phyloP scores from a whole-genome alignment of 2,329 filamentous ascomycete genomes.

The Diaporthe sp. region DNA sequence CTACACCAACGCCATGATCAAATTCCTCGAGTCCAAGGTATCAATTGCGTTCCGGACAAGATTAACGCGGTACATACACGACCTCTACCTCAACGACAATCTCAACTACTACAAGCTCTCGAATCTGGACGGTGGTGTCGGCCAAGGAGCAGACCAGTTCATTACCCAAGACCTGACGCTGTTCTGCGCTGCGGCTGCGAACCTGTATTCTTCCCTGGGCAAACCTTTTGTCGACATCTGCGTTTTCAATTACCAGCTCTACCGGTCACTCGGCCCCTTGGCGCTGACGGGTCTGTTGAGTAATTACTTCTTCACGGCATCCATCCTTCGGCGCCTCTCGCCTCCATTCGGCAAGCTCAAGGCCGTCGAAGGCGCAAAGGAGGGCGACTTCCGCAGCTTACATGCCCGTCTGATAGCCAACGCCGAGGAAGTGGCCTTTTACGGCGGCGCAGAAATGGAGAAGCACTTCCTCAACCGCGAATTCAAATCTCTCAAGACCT shows the following conservation, averaged over 20 bases:
- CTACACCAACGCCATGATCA: slow-evolving; percentile 99
- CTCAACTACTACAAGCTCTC: slow-evolving; percentile 96
- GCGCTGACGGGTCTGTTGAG: slow-evolving; percentile 87
- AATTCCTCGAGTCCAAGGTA: slow-evolving; percentile 96
- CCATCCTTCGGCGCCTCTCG: slow-evolving; percentile 86
- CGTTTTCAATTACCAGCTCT: slow-evolving; percentile 98
- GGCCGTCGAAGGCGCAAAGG: slow-evolving; percentile 92
- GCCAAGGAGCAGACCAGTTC: slow-evolving; percentile 93
- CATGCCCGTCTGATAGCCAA: slow-evolving; percentile 96
- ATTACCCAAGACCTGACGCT: slow-evolving; percentile 97
- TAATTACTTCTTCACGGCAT: slow-evolving; percentile 95
- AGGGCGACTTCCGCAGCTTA: slow-evolving; percentile 93
- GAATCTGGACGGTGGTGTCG: slow-evolving; percentile 93
- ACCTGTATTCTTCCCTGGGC: slow-evolving; percentile 95
- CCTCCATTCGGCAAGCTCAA: slow-evolving; percentile 98
- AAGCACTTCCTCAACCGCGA: slow-evolving; percentile 92
- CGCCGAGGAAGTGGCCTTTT: slow-evolving; percentile 97
- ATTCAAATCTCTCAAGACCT: slow-evolving; percentile 91
- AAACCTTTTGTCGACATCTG: slow-evolving; percentile 97
- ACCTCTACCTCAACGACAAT: slow-evolving; percentile 94
- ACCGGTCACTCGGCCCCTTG: slow-evolving; percentile 88
- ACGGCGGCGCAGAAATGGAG: slow-evolving; percentile 95
- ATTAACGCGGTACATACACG: slow-evolving; percentile 95
- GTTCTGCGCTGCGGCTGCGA: slow-evolving; percentile 93
- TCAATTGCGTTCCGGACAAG: slow-evolving; percentile 97